Base-by-base conservation (phyloP, 2,329 filamentous ascomycete genomes). In the Parastagonospora avenae region DNA sequence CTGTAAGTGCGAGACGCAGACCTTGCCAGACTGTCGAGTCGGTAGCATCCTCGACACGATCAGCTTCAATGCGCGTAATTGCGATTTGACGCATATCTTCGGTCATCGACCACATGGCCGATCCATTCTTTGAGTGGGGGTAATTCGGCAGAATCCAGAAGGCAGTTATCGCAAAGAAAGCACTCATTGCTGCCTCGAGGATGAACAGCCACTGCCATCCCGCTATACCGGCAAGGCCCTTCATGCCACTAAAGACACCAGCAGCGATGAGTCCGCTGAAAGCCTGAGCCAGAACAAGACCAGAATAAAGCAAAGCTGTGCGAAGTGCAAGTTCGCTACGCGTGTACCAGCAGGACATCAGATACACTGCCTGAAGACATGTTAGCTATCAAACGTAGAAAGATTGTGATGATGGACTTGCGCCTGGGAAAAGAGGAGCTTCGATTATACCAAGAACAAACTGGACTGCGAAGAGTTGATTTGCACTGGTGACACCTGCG, bases 361-460 rank as follows among this genome's bases (percentile, higher is more conserved):
- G 42, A 31, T 50, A 56, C 2, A 53, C 46, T 15, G 49, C 52
- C 52, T 54, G 35, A 16, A 8, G 36, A 35, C 6, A 8, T 8
- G 9, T 44, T 10, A 44, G 16, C 24, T n/a, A 12, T 15, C 15
- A 12, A 14, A 19, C 2, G 6, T 16, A 15, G 28, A 12, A 7
- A 12, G 6, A 14, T 3, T 32, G 2, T 8, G 5, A 12, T 12
- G 14, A 8, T 9, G n/a, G 6, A 46, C 52, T 27, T 44, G 48
- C 82, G 2, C 76, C 75, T 2, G 76, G 77, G 44, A 79, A 79
- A 0, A 92, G 77, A 9, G 88, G 89, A 8, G 88, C 77, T 68
- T 92, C 89, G 15, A 82, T 81, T 24, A 91, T 74, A 27, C 89
- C 89, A 1, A 92, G 77, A 60, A 90, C 89, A 51, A 76, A 73